Evolutionary conservation across 805 yeast genomes (phyloP).

Genomic region (Candida ulmi): DNA sequence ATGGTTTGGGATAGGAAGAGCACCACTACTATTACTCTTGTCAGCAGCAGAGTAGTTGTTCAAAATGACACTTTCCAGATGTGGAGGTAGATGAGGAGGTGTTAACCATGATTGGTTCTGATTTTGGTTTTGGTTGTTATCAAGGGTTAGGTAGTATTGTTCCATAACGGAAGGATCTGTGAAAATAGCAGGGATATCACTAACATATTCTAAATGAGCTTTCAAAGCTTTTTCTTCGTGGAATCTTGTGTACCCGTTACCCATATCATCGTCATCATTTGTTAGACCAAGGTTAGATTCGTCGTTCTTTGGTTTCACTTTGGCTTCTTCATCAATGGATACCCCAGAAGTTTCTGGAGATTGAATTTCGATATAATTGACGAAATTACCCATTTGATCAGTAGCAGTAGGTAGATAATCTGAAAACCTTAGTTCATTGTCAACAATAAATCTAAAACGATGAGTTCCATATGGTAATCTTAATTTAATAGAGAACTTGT

Average conservation of each 20-base stretch:
- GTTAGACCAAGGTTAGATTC: conserved; percentile 63
- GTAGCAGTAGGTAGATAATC: conserved; percentile 94
- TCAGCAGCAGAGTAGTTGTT: conserved; percentile 61
- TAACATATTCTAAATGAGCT: conserved; percentile 40
- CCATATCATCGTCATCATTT: conserved; percentile 75
- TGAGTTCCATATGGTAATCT: conserved; percentile 89
- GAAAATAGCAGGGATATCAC: conserved; percentile 75
- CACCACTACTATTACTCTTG: conserved; percentile 79
- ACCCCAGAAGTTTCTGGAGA: conserved; percentile 32
- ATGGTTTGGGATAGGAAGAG: conserved; percentile 89
- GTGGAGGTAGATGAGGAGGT: conserved; percentile 97
- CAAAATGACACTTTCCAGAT: conserved; percentile 86
- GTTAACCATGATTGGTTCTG: conserved; percentile 61
- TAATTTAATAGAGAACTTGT: conserved; percentile 58
- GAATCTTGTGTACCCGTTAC: conserved; percentile 71
- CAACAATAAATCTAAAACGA: conserved; percentile 88
- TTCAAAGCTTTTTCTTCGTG: conserved; percentile 48
- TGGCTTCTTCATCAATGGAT: conserved; percentile 25
- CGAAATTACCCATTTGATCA: conserved; percentile 93
- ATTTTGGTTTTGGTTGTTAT: conserved; percentile 56
- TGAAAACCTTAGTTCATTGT: conserved; percentile 84
- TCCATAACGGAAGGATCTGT: conserved; percentile 86
- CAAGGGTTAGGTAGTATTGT: conserved; percentile 73
- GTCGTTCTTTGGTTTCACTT: conserved; percentile 31
- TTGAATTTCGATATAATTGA: conserved; percentile 77